Conservation (phyloP, 805 yeast genomes). For the Tetrapisispora nanseiensis region DNA sequence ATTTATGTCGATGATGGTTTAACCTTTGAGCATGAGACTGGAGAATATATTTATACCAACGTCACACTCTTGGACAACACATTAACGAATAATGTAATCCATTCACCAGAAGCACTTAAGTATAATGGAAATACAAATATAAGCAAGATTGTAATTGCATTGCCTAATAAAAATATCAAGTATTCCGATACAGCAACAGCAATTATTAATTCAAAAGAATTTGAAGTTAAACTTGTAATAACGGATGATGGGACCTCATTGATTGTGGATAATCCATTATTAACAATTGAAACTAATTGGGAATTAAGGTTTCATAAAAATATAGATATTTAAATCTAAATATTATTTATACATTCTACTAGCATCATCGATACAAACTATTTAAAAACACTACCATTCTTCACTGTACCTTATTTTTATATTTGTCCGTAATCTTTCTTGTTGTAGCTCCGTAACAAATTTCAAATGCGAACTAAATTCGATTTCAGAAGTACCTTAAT, state of each 20-base stretch:
- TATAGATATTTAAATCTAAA: background rate
- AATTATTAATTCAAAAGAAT: conserved; percentile 11
- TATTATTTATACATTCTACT: background rate
- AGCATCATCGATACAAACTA: too few relatives aligned
- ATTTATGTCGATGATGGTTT: conserved; percentile 83
- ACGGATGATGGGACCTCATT: conserved; percentile 12
- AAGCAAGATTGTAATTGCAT: conserved; percentile 48
- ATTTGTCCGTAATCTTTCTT: too few relatives aligned
- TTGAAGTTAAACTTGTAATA: conserved; percentile 28
- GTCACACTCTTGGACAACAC: conserved; percentile 32
- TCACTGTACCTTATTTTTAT: background rate
- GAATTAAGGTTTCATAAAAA: conserved; percentile 27
- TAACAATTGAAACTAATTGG: conserved; percentile 43
- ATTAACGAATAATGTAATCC: conserved; percentile 25
- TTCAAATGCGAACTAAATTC: too few relatives aligned
- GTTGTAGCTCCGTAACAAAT: too few relatives aligned
- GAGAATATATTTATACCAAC: conserved; percentile 39
- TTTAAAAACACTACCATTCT: too few relatives aligned
- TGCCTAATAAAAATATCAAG: conserved; percentile 14
- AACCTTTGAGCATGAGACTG: conserved; percentile 45
- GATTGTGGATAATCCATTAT: conserved; percentile 41
- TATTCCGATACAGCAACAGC: background rate
- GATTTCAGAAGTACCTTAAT: too few relatives aligned
- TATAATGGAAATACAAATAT: conserved; percentile 33
- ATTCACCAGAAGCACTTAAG: conserved; percentile 17